Evolutionary conservation across 306 rosid genomes (phyloP).

Genomic region (Vicia villosa): DNA sequence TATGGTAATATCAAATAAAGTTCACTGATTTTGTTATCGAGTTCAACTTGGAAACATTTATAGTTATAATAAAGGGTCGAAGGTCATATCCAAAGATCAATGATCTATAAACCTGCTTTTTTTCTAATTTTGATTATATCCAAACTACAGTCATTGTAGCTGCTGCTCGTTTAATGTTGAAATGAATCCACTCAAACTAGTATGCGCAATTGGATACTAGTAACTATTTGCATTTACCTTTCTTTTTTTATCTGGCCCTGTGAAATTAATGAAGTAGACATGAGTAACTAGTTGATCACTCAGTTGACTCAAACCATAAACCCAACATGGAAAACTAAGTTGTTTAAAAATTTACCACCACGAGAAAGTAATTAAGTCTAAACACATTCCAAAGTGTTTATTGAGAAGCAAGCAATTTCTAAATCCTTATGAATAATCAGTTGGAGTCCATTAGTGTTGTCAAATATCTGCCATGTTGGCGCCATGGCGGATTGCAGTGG

Average conservation of each 20-base stretch:
- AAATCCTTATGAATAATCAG: not conserved
- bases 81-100: not conserved
- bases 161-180: not conserved
- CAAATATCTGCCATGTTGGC: too few species aligned
- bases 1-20: not conserved
- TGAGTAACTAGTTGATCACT: constrained; percentile 18
- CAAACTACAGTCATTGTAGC: not conserved
- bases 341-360: too few species aligned
- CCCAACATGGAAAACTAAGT: not conserved
- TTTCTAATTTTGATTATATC: not conserved
- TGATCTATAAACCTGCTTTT: not conserved
- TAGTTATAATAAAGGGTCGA: not conserved
- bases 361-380: not conserved
- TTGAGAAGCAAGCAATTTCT: not conserved
- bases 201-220: not conserved
- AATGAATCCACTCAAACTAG: not conserved
- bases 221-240: not conserved
- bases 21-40: not conserved
- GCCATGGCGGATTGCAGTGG: too few species aligned
- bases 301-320: not conserved
- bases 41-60: not conserved
- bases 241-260: not conserved
- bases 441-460: not conserved
- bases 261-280: not conserved
- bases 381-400: not conserved